phyloP scores from a whole-genome alignment of 495 filamentous ascomycete genomes.

The Hamigera avellanea region DNA sequence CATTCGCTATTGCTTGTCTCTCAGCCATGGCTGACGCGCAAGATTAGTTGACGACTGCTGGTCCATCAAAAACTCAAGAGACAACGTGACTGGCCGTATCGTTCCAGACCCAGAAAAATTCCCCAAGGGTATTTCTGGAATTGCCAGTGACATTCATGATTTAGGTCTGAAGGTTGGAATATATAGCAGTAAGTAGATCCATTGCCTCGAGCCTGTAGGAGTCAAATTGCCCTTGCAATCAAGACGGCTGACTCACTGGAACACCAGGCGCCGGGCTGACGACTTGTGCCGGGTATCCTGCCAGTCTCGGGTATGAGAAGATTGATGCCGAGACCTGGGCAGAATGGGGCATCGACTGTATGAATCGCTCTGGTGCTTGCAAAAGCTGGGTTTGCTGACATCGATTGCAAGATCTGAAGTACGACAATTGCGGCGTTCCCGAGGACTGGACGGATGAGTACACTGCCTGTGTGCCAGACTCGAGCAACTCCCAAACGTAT shows the following conservation, averaged over 20 bases:
- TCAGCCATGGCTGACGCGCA: constrained; percentile 7
- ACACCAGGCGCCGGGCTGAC: constrained; percentile 40
- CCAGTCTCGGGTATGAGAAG: constrained; percentile 46
- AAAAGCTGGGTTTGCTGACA: constrained; percentile 3
- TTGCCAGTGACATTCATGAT: constrained; percentile 45
- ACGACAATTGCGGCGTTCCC: constrained; percentile 56
- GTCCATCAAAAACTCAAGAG: constrained; percentile 37
- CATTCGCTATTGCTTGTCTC: constrained; percentile 2
- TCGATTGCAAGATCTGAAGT: constrained; percentile 43
- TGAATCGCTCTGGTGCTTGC: not conserved
- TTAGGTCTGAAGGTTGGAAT: constrained; percentile 56
- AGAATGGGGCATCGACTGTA: constrained; percentile 55
- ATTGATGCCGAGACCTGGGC: constrained; percentile 52
- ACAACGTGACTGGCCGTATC: constrained; percentile 35
- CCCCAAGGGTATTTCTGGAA: constrained; percentile 47
- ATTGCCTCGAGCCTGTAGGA: not conserved
- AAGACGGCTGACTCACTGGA: constrained; percentile 4
- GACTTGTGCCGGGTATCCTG: constrained; percentile 55
- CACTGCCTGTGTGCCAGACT: constrained; percentile 25
- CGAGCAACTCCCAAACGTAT: constrained; percentile 3
- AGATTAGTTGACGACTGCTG: constrained; percentile 49
- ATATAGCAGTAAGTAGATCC: constrained; percentile 36
- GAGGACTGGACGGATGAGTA: constrained; percentile 30
- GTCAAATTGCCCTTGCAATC: too few species aligned
- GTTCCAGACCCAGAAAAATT: constrained; percentile 47